Base-by-base conservation (phyloP, 441 rosid genomes). In the Erysimum cheiri region DNA sequence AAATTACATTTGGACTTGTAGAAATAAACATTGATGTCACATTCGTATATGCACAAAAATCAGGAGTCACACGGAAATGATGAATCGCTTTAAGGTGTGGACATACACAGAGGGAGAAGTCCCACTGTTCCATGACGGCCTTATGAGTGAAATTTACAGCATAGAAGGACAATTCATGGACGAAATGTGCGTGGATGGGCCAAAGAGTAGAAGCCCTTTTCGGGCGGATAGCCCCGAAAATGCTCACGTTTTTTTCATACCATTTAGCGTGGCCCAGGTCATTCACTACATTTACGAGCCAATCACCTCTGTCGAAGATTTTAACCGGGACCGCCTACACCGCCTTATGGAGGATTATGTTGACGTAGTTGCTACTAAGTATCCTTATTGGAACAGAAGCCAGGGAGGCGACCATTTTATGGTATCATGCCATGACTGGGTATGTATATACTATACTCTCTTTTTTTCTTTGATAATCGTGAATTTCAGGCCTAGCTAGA, bases 371-470 rank as follows among this genome's bases (percentile, higher is more conserved):
- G 65, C 89, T n/a, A 50, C 19, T 24, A 84, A 78, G 50, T 82
- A 89, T 62, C 87, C 87, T 0, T 84, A 72, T 35, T 89, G 97
- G 97, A 89, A 87, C 62, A 73, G 84, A 71, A 88, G 87, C 77
- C 50, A 31, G 3, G 97, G 98, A 5, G 97, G 88, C 0, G 97
- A 90, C 77, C 98, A 93, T 76, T 85, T 90, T 75, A 80, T 93
- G 84, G 76, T 84, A 41, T 83, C 98, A 64, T 88, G 97, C 65
- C 97, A 88, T 71, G 97, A 90, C 15, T 90, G 98, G 97, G 96
- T 90, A 78, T 75, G 75, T 46, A 50, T 48, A 29, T 29, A 29
- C 24, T 22, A 1, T 22, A 22, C 24, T 22, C 24, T 22, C 24
- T 22, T 22, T 22, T 22, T 22, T 22, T 22, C 24, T 22, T 22